Conservation (phyloP, 495 filamentous ascomycete genomes). For the Penicillium cataractarum region DNA sequence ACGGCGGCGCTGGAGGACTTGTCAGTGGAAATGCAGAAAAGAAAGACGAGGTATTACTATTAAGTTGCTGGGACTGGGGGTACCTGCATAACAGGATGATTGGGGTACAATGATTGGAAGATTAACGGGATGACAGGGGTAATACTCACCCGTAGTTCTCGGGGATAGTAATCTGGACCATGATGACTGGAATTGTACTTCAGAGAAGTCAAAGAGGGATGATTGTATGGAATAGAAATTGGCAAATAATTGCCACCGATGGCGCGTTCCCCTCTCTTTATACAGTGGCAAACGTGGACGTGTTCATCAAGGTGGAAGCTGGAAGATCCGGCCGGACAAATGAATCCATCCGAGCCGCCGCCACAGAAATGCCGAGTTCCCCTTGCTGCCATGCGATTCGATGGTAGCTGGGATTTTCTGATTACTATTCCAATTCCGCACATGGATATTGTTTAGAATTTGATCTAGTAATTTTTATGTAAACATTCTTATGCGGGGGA, state of each 20-base stretch:
- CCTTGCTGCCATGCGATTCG: background rate
- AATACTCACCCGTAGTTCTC: constrained; percentile 53
- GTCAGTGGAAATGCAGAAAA: constrained; percentile 6
- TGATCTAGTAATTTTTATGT: too few relatives aligned
- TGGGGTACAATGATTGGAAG: too few relatives aligned
- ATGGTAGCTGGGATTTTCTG: background rate
- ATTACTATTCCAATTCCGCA: background rate
- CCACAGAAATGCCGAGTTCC: background rate
- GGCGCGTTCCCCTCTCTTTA: constrained; percentile 1
- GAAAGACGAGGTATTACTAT: background rate
- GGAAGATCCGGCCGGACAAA: constrained; percentile 8
- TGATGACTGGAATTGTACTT: constrained; percentile 21
- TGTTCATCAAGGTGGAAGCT: background rate
- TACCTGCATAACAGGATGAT: background rate
- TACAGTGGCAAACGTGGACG: background rate
- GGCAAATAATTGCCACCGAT: background rate
- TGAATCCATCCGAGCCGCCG: constrained; percentile 16
- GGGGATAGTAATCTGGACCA: constrained; percentile 48
- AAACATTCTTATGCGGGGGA: background rate
- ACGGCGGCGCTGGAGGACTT: constrained; percentile 56
- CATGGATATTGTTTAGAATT: background rate
- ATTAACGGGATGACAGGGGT: background rate
- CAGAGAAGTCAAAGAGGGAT: background rate
- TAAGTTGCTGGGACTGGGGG: background rate
- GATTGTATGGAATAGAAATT: background rate